Evolutionary conservation across 2,329 filamentous ascomycete genomes (phyloP).

Genomic region (Fusarium sp.): DNA sequence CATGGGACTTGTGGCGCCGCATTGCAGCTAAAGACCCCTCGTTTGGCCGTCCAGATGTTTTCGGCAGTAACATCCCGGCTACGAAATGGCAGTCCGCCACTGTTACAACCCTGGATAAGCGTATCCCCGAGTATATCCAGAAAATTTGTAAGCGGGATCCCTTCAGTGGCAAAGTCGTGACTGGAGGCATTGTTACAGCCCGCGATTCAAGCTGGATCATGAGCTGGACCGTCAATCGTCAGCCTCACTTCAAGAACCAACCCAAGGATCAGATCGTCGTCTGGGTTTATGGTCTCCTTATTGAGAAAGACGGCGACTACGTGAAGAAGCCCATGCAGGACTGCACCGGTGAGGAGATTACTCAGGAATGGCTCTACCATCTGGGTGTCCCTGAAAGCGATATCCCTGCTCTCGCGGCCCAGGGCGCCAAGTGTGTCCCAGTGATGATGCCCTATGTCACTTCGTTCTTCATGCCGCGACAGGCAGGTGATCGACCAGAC

Average conservation of each 20-base stretch:
- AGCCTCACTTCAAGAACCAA: slow-evolving; percentile 7
- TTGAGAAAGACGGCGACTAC: background rate
- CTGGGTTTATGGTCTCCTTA: background rate
- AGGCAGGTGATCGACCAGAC: background rate
- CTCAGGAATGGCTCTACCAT: slow-evolving; percentile 2
- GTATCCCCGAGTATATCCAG: background rate
- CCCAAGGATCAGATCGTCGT: background rate
- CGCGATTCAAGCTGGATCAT: slow-evolving; percentile 1
- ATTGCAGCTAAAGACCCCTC: background rate
- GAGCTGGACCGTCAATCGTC: background rate
- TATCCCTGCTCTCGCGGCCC: background rate
- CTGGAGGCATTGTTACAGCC: background rate
- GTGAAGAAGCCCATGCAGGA: background rate
- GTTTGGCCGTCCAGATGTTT: background rate
- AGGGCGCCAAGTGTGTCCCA: background rate
- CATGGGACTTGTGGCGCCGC: slow-evolving; percentile 5
- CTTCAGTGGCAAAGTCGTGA: background rate
- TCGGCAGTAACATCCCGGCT: background rate
- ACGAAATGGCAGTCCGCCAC: slow-evolving; percentile 7
- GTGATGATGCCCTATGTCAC: slow-evolving; percentile 6
- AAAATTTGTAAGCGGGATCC: slow-evolving; percentile 3
- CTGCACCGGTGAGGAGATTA: slow-evolving; percentile 3
- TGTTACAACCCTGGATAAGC: background rate
- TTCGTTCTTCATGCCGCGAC: background rate
- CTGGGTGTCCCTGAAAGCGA: background rate